These are phyloP conservation scores for Solanum tarijense DNA, from an alignment of 257 asterid species.

Conservation along the genomic window DNA sequence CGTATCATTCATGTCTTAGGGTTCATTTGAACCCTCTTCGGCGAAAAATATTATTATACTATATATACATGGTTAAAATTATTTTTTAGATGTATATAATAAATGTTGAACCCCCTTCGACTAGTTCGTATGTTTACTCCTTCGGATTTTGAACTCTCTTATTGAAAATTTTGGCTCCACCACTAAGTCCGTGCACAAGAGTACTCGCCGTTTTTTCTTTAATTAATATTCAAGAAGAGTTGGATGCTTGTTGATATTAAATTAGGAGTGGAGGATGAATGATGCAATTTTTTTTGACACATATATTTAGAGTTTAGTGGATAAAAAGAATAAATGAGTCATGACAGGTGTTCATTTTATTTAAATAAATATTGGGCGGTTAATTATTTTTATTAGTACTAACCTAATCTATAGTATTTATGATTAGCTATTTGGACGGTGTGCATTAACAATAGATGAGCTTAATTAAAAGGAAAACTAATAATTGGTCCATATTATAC, in stretches of 20 bases:
- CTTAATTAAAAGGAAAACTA: background rate
- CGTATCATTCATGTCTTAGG: background rate
- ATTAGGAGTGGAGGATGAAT: background rate
- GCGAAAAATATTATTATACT: too few species aligned
- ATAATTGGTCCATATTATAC: background rate
- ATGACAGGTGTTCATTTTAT: background rate
- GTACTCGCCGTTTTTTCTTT: background rate
- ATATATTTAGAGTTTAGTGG: background rate
- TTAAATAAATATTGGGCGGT: background rate
- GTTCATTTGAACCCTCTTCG: too few species aligned
- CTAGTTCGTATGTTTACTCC: too few species aligned
- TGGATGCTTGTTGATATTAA: background rate
- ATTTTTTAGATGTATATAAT: too few species aligned
- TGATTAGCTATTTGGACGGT: conserved; percentile 2
- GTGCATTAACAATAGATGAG: background rate
- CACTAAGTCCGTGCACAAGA: background rate
- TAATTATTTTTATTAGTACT: background rate
- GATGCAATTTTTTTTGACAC: background rate
- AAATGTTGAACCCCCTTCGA: too few species aligned
- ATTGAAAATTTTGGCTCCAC: too few species aligned
- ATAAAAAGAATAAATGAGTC: background rate
- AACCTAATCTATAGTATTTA: background rate
- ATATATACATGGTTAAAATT: too few species aligned
- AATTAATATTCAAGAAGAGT: background rate
- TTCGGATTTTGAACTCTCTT: too few species aligned